These are phyloP conservation scores for Fusarium devonianum DNA, from an alignment of 2,329 filamentous ascomycete genomes.

Conservation along the genomic window DNA sequence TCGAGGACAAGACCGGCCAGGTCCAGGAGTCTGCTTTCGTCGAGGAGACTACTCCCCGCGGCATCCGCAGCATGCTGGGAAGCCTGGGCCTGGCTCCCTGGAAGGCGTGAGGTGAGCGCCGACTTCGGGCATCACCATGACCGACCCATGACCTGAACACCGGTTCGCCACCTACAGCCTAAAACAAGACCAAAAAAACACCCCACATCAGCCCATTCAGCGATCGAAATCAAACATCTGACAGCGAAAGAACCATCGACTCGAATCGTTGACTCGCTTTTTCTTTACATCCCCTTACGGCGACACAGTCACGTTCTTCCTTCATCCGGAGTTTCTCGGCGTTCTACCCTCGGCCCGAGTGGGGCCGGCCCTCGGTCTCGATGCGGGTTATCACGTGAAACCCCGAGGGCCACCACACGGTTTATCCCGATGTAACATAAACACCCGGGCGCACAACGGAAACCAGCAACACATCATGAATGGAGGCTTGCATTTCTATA, in stretches of 20 bases:
- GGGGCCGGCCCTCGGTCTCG: constrained; percentile 28
- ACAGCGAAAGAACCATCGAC: neutral
- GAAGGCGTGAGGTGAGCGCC: constrained; percentile 28
- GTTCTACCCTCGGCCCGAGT: constrained; percentile 25
- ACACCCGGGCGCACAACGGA: neutral
- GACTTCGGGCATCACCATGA: constrained; percentile 22
- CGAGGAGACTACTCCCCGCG: constrained; percentile 26
- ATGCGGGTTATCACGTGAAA: constrained; percentile 31
- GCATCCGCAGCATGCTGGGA: constrained; percentile 22
- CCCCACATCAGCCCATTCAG: neutral
- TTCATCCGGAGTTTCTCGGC: constrained; percentile 25
- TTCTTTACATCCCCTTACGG: neutral
- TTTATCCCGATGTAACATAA: constrained; percentile 19
- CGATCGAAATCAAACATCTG: too few relatives aligned
- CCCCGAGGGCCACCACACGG: constrained; percentile 13
- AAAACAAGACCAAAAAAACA: too few relatives aligned
- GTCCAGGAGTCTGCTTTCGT: constrained; percentile 16
- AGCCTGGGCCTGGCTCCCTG: constrained; percentile 27
- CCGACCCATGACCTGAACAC: neutral
- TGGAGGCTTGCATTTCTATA: neutral
- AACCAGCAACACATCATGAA: too few relatives aligned
- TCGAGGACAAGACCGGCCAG: constrained; percentile 19
- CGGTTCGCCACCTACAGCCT: too few relatives aligned
- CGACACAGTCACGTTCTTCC: constrained; percentile 10
- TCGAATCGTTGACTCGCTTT: neutral